A percentile compares a stretch with the other conserved stretches of the same genome.
Conservation (phyloP, 2,329 filamentous ascomycete species). For the Hypoxylon rubiginosum region DNA sequence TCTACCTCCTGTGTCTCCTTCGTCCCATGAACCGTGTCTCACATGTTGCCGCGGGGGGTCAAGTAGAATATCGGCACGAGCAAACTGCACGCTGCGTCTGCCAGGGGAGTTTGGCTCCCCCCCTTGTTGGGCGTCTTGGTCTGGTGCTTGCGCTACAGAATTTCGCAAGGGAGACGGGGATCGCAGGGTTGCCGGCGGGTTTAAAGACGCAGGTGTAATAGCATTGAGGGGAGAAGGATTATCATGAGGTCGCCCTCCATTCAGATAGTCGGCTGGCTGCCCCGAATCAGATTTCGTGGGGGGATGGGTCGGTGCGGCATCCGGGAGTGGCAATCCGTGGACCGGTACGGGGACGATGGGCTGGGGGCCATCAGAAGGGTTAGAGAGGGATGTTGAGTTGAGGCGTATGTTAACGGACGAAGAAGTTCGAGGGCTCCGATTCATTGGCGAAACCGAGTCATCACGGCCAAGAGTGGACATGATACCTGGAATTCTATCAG, state of each 20-base stretch:
- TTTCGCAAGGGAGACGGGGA: conserved; percentile 42
- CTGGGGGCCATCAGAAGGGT: conserved; percentile 46
- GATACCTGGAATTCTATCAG: conserved; percentile 17
- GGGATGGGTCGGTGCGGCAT: conserved; percentile 43
- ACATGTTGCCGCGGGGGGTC: conserved; percentile 66
- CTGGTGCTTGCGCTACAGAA: conserved; percentile 24
- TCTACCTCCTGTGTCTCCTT: conserved; percentile 71
- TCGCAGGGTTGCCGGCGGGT: conserved; percentile 34
- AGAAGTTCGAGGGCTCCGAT: conserved; percentile 48
- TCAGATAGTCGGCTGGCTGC: conserved; percentile 56
- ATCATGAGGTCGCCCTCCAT: conserved; percentile 54
- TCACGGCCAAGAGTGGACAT: conserved; percentile 48
- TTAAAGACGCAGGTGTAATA: conserved; percentile 34
- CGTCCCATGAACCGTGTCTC: conserved; percentile 75
- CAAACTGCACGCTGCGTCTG: conserved; percentile 82
- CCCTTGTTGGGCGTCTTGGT: conserved; percentile 40
- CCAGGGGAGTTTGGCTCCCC: conserved; percentile 58
- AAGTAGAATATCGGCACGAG: conserved; percentile 64
- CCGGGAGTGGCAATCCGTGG: conserved; percentile 42
- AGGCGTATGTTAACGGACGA: conserved; percentile 43
- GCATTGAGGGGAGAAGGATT: conserved; percentile 46
- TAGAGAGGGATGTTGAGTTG: conserved; percentile 43
- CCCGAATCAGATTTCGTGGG: conserved; percentile 28
- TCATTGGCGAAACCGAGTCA: conserved; percentile 55
- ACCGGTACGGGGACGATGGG: conserved; percentile 39